phyloP scores from a whole-genome alignment of 345 rosid genomes.

The Citrus maxima region DNA sequence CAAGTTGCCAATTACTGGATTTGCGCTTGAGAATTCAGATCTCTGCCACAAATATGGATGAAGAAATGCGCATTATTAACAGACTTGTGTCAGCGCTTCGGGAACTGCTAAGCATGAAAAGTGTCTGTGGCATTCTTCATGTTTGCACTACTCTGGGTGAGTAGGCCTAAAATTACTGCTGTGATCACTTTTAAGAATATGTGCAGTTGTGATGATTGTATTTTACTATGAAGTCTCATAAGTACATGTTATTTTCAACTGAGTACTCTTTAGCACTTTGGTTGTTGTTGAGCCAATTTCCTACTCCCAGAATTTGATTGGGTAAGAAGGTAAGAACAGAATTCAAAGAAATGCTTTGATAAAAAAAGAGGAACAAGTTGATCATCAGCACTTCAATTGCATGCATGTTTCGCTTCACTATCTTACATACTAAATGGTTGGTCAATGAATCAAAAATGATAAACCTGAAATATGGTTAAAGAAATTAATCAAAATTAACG shows the following conservation, averaged over 20 bases:
- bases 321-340: background rate
- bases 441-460: background rate
- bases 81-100: conserved; percentile 73
- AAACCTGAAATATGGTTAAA: background rate
- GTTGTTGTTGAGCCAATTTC: background rate
- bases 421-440: background rate
- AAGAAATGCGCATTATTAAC: conserved; percentile 72
- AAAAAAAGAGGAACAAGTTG: background rate
- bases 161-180: background rate
- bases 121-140: conserved; percentile 77
- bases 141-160: conserved; percentile 76
- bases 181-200: background rate
- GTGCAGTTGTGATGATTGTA: background rate
- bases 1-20: conserved; percentile 54
- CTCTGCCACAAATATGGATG: conserved; percentile 79
- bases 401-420: background rate
- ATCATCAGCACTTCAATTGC: background rate
- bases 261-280: background rate
- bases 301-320: background rate
- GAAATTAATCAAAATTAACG: background rate
- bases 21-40: conserved; percentile 62
- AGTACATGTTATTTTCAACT: background rate
- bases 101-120: conserved; percentile 70
- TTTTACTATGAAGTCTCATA: background rate
- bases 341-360: background rate